These are phyloP conservation scores for Vicia sativa DNA, from an alignment of 306 rosid species.

Conservation along the genomic window DNA sequence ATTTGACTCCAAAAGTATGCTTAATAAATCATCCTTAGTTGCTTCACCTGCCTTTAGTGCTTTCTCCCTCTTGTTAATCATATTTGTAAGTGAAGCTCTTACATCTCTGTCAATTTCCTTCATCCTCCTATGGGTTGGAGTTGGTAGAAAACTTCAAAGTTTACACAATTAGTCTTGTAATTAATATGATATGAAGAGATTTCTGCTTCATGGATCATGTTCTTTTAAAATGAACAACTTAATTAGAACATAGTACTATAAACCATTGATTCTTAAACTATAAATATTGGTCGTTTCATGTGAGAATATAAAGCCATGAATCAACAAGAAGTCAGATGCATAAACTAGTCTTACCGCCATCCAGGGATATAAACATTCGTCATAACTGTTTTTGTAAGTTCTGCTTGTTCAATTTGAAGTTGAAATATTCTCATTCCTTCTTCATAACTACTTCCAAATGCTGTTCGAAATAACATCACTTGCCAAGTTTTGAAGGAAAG, in stretches of 20 bases:
- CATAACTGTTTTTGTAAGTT: neutral
- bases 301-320: neutral
- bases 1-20: constrained; percentile 20
- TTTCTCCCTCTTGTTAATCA: constrained; percentile 42
- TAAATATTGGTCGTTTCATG: too few relatives aligned
- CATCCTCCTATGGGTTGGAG: constrained; percentile 32
- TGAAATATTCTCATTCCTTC: constrained; percentile 51
- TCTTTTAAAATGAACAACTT: neutral
- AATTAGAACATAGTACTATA: too few relatives aligned
- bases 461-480: constrained; percentile 46
- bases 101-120: constrained; percentile 14
- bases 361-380: constrained; percentile 43
- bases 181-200: too few relatives aligned
- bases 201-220: too few relatives aligned
- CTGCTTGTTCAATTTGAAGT: constrained; percentile 40
- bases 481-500: constrained; percentile 33
- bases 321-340: too few relatives aligned
- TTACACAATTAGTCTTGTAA: too few relatives aligned
- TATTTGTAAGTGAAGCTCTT: constrained; percentile 12
- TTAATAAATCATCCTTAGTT: constrained; percentile 33
- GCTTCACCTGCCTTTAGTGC: constrained; percentile 43
- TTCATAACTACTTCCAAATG: constrained; percentile 52
- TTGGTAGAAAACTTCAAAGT: constrained; percentile 43
- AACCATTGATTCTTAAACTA: too few relatives aligned
- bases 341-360: constrained; percentile 39